Evolutionary conservation across 176 grass and related monocot genomes (phyloP), one percentile per base, ranked within the genome.

Genomic region (Hordeum vulgare): DNA sequence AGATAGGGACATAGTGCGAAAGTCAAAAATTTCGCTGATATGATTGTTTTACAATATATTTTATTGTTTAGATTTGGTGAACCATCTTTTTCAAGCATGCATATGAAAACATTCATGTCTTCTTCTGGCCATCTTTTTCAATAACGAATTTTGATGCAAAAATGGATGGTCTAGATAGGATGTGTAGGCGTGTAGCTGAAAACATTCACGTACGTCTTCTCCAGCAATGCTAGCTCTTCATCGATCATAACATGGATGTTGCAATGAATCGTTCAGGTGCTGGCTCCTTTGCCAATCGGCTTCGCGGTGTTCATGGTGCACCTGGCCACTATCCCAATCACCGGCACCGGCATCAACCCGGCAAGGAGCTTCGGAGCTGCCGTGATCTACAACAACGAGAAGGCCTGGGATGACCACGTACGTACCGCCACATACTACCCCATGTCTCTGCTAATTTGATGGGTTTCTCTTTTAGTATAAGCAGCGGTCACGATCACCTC

Each of bases 221-320:
- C 39, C 39, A 40, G 8, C 39, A 10, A 10, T 40, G 39, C 34
- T n/a, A n/a, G n/a, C n/a, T 10, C 20, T 23, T 23, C 56, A 58
- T n/a, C 21, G 57, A 24, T 12, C n/a, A 64, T 75, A 66, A 17
- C 63, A 15, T 60, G 11, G 2, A 23, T 18, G 59, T 24, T 66
- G 42, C 25, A 53, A 23, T 67, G 17, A 25, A 44, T 65, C 79
- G 23, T 85, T 35, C 85, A 97, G 95, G 95, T 97, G 66, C 85
- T 97, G 60, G 94, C 94, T 85, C 94, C 94, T 75, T 92, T 95
- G 45, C 95, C 95, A 34, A 98, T 98, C 12, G 95, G 95, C 29
- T 95, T 98, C 74, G 95, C 95, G 4, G 95, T 97, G 81, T 97
- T 97, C 92, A 94, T 97, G 95, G 95, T 97, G 9, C 95, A 97